Conservation (phyloP, 768 basidiomycete species). For the Lentinus tigrinus region DNA sequence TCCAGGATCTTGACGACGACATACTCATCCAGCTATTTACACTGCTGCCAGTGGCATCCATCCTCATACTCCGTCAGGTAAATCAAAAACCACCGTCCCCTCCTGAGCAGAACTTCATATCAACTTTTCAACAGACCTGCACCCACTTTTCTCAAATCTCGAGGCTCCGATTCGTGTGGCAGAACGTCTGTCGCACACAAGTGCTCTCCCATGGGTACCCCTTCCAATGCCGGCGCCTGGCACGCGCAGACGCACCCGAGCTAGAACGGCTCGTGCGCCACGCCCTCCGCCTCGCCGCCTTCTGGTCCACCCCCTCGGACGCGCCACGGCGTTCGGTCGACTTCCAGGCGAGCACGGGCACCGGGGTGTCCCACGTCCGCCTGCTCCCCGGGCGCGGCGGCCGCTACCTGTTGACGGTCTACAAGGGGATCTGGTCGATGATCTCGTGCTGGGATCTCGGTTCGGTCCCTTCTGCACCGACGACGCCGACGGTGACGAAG, state of each 20-base stretch:
- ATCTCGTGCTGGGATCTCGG: conserved; percentile 53
- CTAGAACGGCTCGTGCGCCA: conserved; percentile 46
- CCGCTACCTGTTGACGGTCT: conserved; percentile 50
- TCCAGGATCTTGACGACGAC: no score
- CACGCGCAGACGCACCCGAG: conserved; percentile 36
- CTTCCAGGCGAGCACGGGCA: conserved; percentile 34
- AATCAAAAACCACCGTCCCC: no score
- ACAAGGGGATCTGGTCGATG: conserved; percentile 61
- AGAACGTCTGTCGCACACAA: conserved; percentile 42
- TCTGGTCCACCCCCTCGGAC: conserved; percentile 40
- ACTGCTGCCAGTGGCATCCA: no score
- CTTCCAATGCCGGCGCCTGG: conserved; percentile 41
- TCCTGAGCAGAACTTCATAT: no score
- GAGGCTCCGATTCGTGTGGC: conserved; percentile 55
- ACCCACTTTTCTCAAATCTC: conserved; percentile 46
- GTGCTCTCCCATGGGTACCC: conserved; percentile 49
- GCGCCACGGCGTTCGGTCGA: conserved; percentile 1
- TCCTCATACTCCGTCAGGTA: no score
- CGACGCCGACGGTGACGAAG: not conserved
- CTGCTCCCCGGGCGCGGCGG: conserved; percentile 49
- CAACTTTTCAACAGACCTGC: conserved; percentile 41
- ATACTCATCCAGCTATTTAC: no score
- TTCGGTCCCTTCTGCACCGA: not conserved
- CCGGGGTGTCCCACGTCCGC: conserved; percentile 49
- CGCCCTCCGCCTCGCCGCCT: conserved; percentile 46